A percentile compares a stretch with the other conserved stretches of the same genome.
Conservation (phyloP, 305 asterid species). For the Fraxinus sp. region DNA sequence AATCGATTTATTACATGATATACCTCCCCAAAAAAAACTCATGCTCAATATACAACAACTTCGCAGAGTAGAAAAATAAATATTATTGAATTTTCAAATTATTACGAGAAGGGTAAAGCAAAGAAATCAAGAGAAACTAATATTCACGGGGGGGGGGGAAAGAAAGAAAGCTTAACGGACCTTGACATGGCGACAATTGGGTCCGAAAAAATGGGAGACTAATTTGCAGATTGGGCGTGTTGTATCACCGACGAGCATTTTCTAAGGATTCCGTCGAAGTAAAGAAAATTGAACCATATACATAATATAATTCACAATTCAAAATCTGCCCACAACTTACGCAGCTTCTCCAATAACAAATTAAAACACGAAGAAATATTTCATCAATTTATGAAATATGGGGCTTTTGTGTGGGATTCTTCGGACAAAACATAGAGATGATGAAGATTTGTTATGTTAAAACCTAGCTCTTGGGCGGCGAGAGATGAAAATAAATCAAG, state of each 20-base stretch:
- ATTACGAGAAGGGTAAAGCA: neutral
- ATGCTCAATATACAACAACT: neutral
- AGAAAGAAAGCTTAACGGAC: conserved; percentile 23
- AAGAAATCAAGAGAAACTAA: neutral
- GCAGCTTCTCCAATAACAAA: neutral
- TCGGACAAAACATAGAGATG: neutral
- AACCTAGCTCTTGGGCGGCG: conserved; percentile 30
- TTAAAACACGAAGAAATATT: neutral
- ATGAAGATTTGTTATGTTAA: conserved; percentile 1
- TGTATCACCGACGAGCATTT: conserved; percentile 43
- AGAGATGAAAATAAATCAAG: conserved; percentile 4
- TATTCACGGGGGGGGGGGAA: neutral
- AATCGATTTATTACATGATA: neutral
- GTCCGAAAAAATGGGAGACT: conserved; percentile 14
- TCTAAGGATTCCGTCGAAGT: conserved; percentile 8
- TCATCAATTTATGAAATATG: neutral
- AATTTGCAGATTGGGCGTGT: conserved; percentile 26
- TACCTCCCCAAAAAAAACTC: neutral
- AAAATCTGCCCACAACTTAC: conserved; percentile 12
- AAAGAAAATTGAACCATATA: conserved; percentile 34
- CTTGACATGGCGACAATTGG: conserved; percentile 43
- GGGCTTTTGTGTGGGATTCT: neutral
- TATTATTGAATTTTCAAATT: neutral
- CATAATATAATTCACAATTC: conserved; percentile 27
- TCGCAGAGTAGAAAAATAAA: neutral